phyloP scores from a whole-genome alignment of 257 asterid species.

The Sherardia arvensis region DNA sequence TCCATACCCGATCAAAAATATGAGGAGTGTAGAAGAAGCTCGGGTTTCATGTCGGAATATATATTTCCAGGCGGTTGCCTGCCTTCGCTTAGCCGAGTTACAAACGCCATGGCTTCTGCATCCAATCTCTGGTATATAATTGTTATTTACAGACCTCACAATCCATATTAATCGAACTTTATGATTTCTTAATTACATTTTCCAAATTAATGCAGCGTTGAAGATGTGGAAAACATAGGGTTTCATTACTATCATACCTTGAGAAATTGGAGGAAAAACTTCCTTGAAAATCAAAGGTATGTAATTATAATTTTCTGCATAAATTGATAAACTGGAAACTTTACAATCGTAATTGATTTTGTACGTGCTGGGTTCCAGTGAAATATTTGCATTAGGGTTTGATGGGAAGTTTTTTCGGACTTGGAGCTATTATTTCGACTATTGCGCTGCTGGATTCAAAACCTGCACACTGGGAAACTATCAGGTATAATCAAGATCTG shows the following conservation, averaged over 20 bases:
- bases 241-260: slow-evolving; percentile 85
- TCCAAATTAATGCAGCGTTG: background rate
- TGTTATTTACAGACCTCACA: too few species aligned
- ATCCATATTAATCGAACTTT: too few species aligned
- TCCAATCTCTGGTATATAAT: slow-evolving; percentile 80
- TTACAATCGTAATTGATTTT: slow-evolving; percentile 6
- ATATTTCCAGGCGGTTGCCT: slow-evolving; percentile 89
- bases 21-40: slow-evolving; percentile 66
- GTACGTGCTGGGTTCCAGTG: slow-evolving; percentile 18
- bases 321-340: too few species aligned
- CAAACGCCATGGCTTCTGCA: slow-evolving; percentile 72
- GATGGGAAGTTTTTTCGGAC: slow-evolving; percentile 83
- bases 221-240: slow-evolving; percentile 59
- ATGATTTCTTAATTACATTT: too few species aligned
- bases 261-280: slow-evolving; percentile 77
- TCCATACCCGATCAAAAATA: slow-evolving; percentile 77
- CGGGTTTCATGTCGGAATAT: slow-evolving; percentile 79
- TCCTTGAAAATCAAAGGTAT: slow-evolving; percentile 61
- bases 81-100: slow-evolving; percentile 75
- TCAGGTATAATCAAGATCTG: too few species aligned
- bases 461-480: slow-evolving; percentile 75
- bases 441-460: slow-evolving; percentile 88
- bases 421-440: slow-evolving; percentile 96
- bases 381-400: slow-evolving; percentile 70
- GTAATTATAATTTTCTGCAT: too few species aligned